Conservation (phyloP, 768 basidiomycete genomes). For the Naganishia vaughanmartiniae region DNA sequence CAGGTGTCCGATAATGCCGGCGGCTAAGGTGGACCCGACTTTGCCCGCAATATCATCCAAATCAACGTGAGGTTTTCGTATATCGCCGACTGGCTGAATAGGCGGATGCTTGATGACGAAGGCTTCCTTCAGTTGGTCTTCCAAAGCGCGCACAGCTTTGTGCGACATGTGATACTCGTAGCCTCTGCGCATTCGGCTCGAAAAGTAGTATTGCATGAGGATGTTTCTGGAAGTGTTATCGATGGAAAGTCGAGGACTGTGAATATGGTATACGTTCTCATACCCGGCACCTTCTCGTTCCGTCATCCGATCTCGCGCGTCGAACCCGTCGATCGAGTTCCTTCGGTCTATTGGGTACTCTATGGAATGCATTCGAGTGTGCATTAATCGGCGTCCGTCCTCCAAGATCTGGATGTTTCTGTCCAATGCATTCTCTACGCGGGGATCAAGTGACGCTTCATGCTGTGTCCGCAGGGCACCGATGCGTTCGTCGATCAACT, state of each 20-base stretch:
- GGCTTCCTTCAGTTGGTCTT: conserved; percentile 22
- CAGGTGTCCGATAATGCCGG: conserved; percentile 9
- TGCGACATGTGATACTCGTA: conserved; percentile 81
- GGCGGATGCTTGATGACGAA: not conserved
- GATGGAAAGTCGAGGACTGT: conserved; percentile 77
- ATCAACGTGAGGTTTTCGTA: conserved; percentile 11
- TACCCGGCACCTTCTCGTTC: conserved; percentile 69
- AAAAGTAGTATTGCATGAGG: conserved; percentile 82
- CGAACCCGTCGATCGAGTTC: conserved; percentile 23
- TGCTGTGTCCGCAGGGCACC: not conserved
- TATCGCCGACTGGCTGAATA: not conserved
- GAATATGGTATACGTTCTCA: conserved; percentile 85
- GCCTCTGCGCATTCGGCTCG: conserved; percentile 69
- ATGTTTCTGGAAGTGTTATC: conserved; percentile 76
- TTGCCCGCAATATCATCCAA: conserved; percentile 7
- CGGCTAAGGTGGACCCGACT: conserved; percentile 8
- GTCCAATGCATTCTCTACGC: not conserved
- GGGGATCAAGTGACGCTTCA: not conserved
- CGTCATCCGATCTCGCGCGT: conserved; percentile 43
- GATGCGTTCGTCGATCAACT: conserved; percentile 6
- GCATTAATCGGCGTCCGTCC: conserved; percentile 10
- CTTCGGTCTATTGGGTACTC: conserved; percentile 1
- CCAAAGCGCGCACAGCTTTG: conserved; percentile 23
- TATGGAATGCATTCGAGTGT: conserved; percentile 5
- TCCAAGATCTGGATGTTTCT: conserved; percentile 6